A percentile compares a stretch with the other conserved stretches of the same genome.
phyloP scores from a whole-genome alignment of 2,329 filamentous ascomycete species.

The Fusarium sp. region DNA sequence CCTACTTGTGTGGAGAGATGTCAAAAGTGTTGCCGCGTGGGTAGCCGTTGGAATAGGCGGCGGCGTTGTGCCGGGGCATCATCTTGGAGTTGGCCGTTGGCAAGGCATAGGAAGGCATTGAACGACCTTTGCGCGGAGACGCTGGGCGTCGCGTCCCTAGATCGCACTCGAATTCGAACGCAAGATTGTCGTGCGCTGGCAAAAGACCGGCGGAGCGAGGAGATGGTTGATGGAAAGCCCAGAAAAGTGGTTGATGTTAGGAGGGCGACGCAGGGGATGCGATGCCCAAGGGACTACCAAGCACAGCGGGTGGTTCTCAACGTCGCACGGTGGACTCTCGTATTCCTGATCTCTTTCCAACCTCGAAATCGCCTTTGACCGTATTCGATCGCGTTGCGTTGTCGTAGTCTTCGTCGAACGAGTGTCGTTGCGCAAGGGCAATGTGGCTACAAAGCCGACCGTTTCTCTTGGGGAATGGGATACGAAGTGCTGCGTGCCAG shows the following conservation, averaged over 20 bases:
- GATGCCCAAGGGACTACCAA: constrained; percentile 7
- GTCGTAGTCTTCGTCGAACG: constrained; percentile 7
- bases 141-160: constrained; percentile 33
- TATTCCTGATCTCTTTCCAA: not conserved
- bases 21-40: constrained; percentile 83
- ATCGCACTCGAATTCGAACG: constrained; percentile 8
- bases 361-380: not conserved
- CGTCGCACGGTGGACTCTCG: constrained; percentile 5
- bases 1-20: constrained; percentile 89
- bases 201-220: not conserved
- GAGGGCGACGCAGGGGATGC: constrained; percentile 21
- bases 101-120: constrained; percentile 49
- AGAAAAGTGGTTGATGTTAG: constrained; percentile 11
- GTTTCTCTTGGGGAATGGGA: constrained; percentile 33
- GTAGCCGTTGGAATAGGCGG: constrained; percentile 86
- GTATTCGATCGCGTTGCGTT: constrained; percentile 16
- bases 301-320: constrained; percentile 8
- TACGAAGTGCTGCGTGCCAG: constrained; percentile 40
- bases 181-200: not conserved
- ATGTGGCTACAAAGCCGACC: constrained; percentile 36
- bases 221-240: constrained; percentile 1
- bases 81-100: constrained; percentile 63
- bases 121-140: constrained; percentile 33
- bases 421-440: constrained; percentile 29
- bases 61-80: constrained; percentile 85